A percentile compares a stretch with the other conserved stretches of the same genome.
Conservation (phyloP, 495 filamentous ascomycete genomes). For the Friedmanniomyces endolithicus region DNA sequence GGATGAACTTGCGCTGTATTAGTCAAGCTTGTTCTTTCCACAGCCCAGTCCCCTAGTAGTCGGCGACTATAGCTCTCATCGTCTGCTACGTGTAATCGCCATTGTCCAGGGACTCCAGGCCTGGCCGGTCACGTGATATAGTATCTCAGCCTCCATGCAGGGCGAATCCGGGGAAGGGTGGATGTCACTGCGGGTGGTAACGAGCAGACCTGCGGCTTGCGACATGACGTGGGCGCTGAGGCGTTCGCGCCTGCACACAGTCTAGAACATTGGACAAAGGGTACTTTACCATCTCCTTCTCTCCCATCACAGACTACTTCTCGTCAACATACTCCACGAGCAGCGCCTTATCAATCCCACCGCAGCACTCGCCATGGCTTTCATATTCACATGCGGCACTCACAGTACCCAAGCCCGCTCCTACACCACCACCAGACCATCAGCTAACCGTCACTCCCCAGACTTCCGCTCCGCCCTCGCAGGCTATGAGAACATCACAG, state of each 20-base stretch:
- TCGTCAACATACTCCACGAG: not conserved
- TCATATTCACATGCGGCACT: constrained; percentile 33
- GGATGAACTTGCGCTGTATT: too few relatives aligned
- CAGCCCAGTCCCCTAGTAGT: too few relatives aligned
- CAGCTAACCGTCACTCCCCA: constrained; percentile 6
- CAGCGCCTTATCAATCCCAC: not conserved
- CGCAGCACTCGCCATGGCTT: constrained; percentile 22
- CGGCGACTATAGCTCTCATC: too few relatives aligned
- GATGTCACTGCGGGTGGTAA: too few relatives aligned
- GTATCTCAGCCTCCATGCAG: not conserved
- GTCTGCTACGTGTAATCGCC: too few relatives aligned
- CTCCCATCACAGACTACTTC: not conserved
- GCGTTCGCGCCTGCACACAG: too few relatives aligned
- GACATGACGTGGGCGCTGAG: too few relatives aligned
- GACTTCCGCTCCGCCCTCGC: constrained; percentile 27
- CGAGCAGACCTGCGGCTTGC: not conserved
- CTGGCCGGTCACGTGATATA: not conserved
- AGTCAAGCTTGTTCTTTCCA: too few relatives aligned
- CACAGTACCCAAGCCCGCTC: constrained; percentile 24
- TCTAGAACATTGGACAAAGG: too few relatives aligned
- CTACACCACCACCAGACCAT: not conserved
- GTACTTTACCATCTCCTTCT: too few relatives aligned
- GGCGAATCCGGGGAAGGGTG: not conserved
- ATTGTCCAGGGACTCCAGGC: too few relatives aligned
- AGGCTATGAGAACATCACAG: constrained; percentile 32